phyloP scores from a whole-genome alignment of 768 basidiomycete species.

The Hypholoma fasciculare region DNA sequence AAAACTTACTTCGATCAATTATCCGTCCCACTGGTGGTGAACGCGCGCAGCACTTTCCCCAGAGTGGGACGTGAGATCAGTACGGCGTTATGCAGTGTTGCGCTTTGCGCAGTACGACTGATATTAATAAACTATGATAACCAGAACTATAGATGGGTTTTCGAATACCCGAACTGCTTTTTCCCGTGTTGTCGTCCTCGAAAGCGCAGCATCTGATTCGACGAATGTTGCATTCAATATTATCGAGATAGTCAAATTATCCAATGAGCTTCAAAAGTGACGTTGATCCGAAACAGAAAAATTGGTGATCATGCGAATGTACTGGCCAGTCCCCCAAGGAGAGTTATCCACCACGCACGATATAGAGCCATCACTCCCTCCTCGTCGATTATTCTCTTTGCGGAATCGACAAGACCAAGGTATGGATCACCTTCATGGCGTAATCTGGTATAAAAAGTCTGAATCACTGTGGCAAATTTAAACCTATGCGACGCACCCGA shows the following conservation, averaged over 20 bases:
- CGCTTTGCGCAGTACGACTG: no score
- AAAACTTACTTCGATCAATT: no score
- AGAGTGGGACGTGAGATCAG: no score
- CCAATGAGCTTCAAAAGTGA: no score
- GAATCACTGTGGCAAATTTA: constrained; percentile 7
- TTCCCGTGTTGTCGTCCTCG: background rate
- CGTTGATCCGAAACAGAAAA: background rate
- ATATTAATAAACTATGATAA: no score
- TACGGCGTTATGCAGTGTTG: no score
- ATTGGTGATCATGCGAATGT: constrained; percentile 40
- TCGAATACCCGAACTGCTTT: background rate
- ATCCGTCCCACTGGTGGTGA: no score
- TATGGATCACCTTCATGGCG: constrained; percentile 82
- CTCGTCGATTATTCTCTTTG: constrained; percentile 73
- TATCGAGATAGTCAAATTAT: no score
- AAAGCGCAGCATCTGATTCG: background rate
- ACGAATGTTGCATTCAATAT: background rate
- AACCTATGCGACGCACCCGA: constrained; percentile 53
- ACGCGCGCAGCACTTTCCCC: no score
- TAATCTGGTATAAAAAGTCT: constrained; percentile 40
- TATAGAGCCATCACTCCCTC: constrained; percentile 76
- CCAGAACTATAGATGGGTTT: no score
- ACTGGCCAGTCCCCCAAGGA: constrained; percentile 59
- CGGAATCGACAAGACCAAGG: constrained; percentile 70
- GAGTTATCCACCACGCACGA: constrained; percentile 85